These are phyloP conservation scores for Elaphomyces granulatus DNA, from an alignment of 495 filamentous ascomycete genomes.

Conservation along the genomic window DNA sequence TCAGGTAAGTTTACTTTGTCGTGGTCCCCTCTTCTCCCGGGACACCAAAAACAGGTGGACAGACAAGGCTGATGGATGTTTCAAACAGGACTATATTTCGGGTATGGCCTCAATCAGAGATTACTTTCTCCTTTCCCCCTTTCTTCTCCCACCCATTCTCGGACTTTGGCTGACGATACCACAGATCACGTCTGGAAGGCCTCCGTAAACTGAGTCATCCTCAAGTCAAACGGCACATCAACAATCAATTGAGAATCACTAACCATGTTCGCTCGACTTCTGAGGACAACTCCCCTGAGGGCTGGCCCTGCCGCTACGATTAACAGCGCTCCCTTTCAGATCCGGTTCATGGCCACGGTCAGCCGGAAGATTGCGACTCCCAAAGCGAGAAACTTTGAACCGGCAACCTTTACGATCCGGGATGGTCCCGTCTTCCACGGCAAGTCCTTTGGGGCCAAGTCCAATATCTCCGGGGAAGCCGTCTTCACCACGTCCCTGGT, in stretches of 20 bases:
- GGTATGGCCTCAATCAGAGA: slow-evolving; percentile 33
- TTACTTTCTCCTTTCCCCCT: not conserved
- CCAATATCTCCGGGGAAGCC: slow-evolving; percentile 85
- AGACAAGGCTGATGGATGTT: slow-evolving; percentile 5
- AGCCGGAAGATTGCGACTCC: slow-evolving; percentile 51
- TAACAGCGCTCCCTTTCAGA: slow-evolving; percentile 31
- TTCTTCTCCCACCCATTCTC: slow-evolving; percentile 11
- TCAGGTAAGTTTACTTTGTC: slow-evolving; percentile 51
- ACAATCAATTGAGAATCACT: slow-evolving; percentile 6
- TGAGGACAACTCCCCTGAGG: slow-evolving; percentile 39
- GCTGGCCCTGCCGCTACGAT: slow-evolving; percentile 38
- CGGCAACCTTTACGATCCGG: slow-evolving; percentile 91
- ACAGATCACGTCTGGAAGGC: slow-evolving; percentile 98
- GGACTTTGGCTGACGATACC: slow-evolving; percentile 21
- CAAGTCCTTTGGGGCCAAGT: slow-evolving; percentile 81
- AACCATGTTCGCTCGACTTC: slow-evolving; percentile 58
- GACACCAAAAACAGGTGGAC: slow-evolving; percentile 1
- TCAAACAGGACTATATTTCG: slow-evolving; percentile 80
- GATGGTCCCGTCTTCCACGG: slow-evolving; percentile 88
- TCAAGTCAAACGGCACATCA: slow-evolving; percentile 4
- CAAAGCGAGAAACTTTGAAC: slow-evolving; percentile 35
- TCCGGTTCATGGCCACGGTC: slow-evolving; percentile 55
- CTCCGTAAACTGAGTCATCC: slow-evolving; percentile 52
- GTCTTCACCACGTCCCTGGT: slow-evolving; percentile 91
- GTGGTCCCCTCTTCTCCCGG: slow-evolving; percentile 5